phyloP scores from a whole-genome alignment of 495 filamentous ascomycete genomes.

The Ramalina intermedia region DNA sequence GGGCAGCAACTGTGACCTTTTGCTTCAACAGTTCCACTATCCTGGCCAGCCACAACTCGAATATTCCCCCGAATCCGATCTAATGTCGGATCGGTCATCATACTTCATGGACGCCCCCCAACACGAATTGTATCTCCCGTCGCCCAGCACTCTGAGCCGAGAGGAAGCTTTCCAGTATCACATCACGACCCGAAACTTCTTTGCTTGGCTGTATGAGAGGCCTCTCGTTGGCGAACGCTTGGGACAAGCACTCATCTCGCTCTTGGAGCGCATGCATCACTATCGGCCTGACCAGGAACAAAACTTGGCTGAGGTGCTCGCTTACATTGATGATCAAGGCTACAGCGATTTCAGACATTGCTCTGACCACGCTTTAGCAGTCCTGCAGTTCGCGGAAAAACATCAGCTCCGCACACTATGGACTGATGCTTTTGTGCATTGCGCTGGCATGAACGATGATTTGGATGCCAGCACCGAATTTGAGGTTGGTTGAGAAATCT shows the following conservation, averaged over 20 bases:
- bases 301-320: conserved; percentile 37
- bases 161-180: conserved; percentile 41
- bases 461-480: conserved; percentile 38
- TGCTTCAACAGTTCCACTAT: conserved; percentile 27
- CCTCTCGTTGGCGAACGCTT: conserved; percentile 46
- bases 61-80: conserved; percentile 7
- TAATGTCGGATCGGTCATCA: conserved; percentile 5
- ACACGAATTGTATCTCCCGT: conserved; percentile 48
- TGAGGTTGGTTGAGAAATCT: conserved; percentile 26
- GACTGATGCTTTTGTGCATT: conserved; percentile 51
- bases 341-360: conserved; percentile 46
- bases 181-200: conserved; percentile 51
- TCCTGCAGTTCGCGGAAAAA: conserved; percentile 46
- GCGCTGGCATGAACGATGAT: conserved; percentile 48
- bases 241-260: conserved; percentile 38
- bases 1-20: conserved; percentile 32
- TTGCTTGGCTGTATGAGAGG: conserved; percentile 46
- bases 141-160: conserved; percentile 33
- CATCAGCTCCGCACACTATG: conserved; percentile 41
- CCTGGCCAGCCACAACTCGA: conserved; percentile 15
- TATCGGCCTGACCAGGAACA: conserved; percentile 30
- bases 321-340: conserved; percentile 43
- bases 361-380: conserved; percentile 42
- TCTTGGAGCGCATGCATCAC: conserved; percentile 43
- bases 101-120: conserved; percentile 15